These are phyloP conservation scores for Asterochloris sp. DNA, from an alignment of 139 green algal species.

Conservation along the genomic window DNA sequence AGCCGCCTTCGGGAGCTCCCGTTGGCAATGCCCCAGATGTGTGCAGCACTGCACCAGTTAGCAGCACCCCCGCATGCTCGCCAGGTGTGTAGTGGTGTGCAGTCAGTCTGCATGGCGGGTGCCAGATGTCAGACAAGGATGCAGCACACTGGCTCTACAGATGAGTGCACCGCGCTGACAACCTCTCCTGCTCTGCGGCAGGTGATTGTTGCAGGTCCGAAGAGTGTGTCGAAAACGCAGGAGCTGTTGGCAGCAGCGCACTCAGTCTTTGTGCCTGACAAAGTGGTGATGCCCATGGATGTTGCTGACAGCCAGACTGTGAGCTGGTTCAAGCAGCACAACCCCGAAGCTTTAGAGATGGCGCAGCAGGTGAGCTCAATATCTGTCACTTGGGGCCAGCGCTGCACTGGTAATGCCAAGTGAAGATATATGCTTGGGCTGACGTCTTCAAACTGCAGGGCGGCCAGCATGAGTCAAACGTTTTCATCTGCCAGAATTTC, in stretches of 20 bases:
- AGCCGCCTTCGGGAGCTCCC: constrained; percentile 49
- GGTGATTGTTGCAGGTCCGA: constrained; percentile 57
- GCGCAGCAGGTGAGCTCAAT: too few species aligned
- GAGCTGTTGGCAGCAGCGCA: constrained; percentile 64
- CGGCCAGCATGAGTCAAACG: too few species aligned
- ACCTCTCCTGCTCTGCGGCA: constrained; percentile 13
- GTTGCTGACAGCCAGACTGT: constrained; percentile 19
- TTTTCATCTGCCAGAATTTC: too few species aligned
- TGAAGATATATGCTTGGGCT: too few species aligned
- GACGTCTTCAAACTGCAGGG: too few species aligned
- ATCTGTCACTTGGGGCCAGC: too few species aligned
- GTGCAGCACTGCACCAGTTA: constrained; percentile 46
- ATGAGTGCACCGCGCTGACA: too few species aligned
- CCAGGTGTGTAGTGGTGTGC: constrained; percentile 37
- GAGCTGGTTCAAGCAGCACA: constrained; percentile 62
- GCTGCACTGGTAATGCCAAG: too few species aligned
- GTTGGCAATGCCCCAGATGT: constrained; percentile 78
- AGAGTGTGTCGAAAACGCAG: constrained; percentile 28
- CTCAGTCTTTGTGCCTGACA: constrained; percentile 44
- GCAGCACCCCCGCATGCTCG: constrained; percentile 37
- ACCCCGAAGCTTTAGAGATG: constrained; percentile 65
- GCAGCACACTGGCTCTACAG: too few species aligned
- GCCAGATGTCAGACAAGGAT: too few species aligned
- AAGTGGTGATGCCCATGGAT: constrained; percentile 48
- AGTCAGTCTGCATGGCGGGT: too few species aligned